These are phyloP conservation scores for Suillus subalutaceus DNA, from an alignment of 768 basidiomycete species.

Conservation along the genomic window DNA sequence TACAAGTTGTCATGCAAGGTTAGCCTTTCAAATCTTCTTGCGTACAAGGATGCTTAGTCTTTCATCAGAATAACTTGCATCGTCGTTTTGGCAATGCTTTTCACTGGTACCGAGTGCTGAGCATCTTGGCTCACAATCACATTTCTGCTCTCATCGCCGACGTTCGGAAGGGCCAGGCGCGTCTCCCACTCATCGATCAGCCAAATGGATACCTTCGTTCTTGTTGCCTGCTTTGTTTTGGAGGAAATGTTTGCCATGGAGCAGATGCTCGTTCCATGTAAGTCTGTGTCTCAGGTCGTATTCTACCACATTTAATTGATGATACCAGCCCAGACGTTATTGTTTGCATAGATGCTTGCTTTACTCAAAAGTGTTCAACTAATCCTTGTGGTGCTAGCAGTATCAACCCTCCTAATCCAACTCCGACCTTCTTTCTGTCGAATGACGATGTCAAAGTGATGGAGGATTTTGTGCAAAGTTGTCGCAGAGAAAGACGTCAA, in stretches of 20 bases:
- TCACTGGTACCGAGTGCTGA: no score
- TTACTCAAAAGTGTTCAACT: constrained; percentile 34
- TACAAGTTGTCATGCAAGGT: no score
- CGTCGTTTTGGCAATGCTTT: no score
- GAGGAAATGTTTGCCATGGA: constrained; percentile 1
- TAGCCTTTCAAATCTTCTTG: no score
- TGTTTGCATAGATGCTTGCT: constrained; percentile 38
- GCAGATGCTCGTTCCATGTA: not conserved
- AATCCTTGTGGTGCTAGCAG: constrained; percentile 19
- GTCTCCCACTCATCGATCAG: no score
- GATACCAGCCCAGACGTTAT: constrained; percentile 11
- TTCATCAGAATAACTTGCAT: no score
- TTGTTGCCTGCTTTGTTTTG: constrained; percentile 16
- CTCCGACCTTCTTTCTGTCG: constrained; percentile 22
- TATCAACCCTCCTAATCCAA: constrained; percentile 18
- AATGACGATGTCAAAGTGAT: constrained; percentile 21
- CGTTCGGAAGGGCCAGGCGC: no score
- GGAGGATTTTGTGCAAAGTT: constrained; percentile 15
- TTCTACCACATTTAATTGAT: not conserved
- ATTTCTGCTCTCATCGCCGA: no score
- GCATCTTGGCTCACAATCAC: no score
- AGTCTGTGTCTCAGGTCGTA: not conserved
- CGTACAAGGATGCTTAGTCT: no score
- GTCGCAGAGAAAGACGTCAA: not conserved
- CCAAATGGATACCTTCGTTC: no score